phyloP scores from a whole-genome alignment of 441 rosid genomes.

The Euphorbia schlechtendalii region DNA sequence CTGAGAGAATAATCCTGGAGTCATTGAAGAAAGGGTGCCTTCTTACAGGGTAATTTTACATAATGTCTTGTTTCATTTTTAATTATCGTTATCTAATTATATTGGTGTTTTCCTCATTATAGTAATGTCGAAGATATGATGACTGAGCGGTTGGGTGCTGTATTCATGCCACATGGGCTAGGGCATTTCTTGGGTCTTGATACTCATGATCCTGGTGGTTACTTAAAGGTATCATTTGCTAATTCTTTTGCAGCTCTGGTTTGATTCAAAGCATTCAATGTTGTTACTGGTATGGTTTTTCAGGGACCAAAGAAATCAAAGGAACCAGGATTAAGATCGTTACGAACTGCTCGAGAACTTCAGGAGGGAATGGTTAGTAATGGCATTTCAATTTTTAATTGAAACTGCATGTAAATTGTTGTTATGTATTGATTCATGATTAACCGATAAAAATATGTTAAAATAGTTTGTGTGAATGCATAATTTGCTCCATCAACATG shows the following conservation, averaged over 20 bases:
- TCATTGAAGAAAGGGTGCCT: constrained; percentile 61
- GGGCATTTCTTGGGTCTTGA: constrained; percentile 76
- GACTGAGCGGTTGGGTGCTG: constrained; percentile 68
- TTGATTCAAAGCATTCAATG: constrained; percentile 8
- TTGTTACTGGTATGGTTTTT: constrained; percentile 17
- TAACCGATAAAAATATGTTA: neutral
- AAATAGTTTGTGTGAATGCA: neutral
- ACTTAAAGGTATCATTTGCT: constrained; percentile 42
- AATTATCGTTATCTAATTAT: constrained; percentile 14
- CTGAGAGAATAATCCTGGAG: constrained; percentile 72
- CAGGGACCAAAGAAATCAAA: constrained; percentile 69
- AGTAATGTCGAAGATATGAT: constrained; percentile 82
- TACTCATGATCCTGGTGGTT: constrained; percentile 96
- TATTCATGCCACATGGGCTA: constrained; percentile 73
- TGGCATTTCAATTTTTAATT: neutral
- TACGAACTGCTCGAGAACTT: constrained; percentile 70
- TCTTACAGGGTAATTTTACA: constrained; percentile 54
- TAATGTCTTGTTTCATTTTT: constrained; percentile 14
- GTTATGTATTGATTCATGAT: neutral
- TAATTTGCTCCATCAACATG: neutral
- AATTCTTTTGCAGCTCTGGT: neutral
- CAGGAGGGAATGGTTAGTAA: constrained; percentile 73
- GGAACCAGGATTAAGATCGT: constrained; percentile 72
- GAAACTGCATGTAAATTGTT: neutral
- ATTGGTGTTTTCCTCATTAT: constrained; percentile 18